Evolutionary conservation across 306 rosid genomes (phyloP).

Genomic region (Prunus fruticosa): DNA sequence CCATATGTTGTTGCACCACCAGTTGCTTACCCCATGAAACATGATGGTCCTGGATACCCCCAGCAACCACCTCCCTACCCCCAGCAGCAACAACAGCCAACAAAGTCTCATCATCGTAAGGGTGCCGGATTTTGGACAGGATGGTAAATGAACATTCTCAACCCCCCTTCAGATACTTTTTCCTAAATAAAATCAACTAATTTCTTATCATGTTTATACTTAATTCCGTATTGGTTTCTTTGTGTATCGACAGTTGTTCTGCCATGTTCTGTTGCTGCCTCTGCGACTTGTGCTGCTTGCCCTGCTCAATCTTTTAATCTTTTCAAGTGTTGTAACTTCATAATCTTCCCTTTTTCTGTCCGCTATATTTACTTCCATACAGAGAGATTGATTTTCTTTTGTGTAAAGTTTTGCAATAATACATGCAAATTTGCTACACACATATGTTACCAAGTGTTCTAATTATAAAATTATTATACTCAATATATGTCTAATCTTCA

Average conservation of each 20-base stretch:
- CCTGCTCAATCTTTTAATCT: conserved; percentile 8
- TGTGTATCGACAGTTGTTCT: not conserved
- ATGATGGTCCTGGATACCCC: conserved; percentile 12
- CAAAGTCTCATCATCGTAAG: not conserved
- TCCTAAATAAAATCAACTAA: not conserved
- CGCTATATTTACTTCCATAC: not conserved
- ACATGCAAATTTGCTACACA: not conserved
- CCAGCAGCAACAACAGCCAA: not conserved
- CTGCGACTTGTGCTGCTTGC: conserved; percentile 26
- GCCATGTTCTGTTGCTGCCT: conserved; percentile 25
- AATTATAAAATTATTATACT: too few relatives aligned
- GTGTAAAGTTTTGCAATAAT: not conserved
- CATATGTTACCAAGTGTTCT: not conserved
- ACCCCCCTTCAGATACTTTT: not conserved
- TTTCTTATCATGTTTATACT: too few relatives aligned
- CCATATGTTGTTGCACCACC: conserved; percentile 22
- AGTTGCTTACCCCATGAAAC: conserved; percentile 16
- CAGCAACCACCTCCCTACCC: conserved; percentile 10
- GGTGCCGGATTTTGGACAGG: conserved; percentile 19
- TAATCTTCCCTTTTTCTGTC: not conserved
- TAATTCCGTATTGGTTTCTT: not conserved
- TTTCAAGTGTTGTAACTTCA: not conserved
- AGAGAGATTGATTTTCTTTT: not conserved
- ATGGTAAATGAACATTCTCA: not conserved
- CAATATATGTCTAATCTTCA: too few relatives aligned